Evolutionary conservation across 2,329 filamentous ascomycete species (phyloP), one percentile per base, ranked within the genome.

Genomic region (Coleophoma cylindrospora): DNA sequence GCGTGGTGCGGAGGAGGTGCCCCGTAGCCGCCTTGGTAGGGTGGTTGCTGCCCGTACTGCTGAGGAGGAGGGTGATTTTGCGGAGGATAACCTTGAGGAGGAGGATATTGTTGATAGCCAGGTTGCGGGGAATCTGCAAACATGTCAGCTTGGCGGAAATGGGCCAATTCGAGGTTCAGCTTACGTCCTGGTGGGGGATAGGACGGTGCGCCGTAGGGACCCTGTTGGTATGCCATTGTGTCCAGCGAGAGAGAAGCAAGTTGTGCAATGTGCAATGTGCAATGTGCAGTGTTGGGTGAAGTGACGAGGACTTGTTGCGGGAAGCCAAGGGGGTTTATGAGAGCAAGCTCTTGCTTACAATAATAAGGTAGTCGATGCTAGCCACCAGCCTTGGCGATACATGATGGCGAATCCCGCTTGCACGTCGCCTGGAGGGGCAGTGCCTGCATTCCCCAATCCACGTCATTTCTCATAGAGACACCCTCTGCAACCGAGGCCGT

Each of bases 181-280:
- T 56, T 45, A 51, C 54, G 54, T 32, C 51, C 49, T 37, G 51
- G 54, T 32, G 54, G 56, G 1, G 54, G 54, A n/a, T 58, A 57
- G 21, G 38, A 44, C 15, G 48, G 50, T 3, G 34, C 40, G n/a
- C 47, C 46, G 33, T 46, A 49, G 17, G 47, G 51, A 6, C 27
- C 27, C 53, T 57, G 55, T 41, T 60, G 57, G 32, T 54, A 58
- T 43, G 56, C 48, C 49, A 57, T 59, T 40, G 47, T 53, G 40
- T 34, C 27, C 33, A 36, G 27, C 27, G 27, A 27, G 27, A 27
- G 27, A 27, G 27, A 27, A 27, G 27, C 4, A 6, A 8, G 27
- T 27, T 34, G 19, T 44, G 22, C 11, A 32, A 27, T 7, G 4
- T 32, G 41, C 19, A 21, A 15, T 11, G 13, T 19, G 32, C 21